Conservation (phyloP, 176 grass and related monocot species). For the Elymus sibiricus region DNA sequence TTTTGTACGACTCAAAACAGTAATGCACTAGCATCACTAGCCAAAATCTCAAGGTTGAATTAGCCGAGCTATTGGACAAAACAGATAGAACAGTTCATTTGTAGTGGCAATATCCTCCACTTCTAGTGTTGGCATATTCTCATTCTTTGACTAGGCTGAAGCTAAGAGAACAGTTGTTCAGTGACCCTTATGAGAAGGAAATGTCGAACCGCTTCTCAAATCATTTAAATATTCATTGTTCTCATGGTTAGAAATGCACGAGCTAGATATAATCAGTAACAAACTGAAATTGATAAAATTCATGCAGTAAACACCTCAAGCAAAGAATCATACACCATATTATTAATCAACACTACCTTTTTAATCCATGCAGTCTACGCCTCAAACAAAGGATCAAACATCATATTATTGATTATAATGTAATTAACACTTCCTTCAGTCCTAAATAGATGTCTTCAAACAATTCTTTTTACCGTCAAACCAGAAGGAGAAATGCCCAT, state of each 20-base stretch:
- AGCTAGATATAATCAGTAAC: neutral
- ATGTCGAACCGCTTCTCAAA: neutral
- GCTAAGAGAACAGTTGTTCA: neutral
- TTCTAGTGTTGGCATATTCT: neutral
- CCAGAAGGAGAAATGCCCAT: too few species aligned
- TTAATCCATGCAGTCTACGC: too few species aligned
- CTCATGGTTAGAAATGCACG: neutral
- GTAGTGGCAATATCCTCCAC: neutral
- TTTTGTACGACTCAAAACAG: neutral
- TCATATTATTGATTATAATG: too few species aligned
- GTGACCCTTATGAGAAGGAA: neutral
- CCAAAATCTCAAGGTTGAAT: neutral
- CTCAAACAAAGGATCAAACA: too few species aligned
- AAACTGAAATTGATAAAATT: neutral
- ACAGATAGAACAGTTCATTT: neutral
- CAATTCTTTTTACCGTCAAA: too few species aligned
- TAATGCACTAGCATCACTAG: neutral
- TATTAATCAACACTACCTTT: too few species aligned
- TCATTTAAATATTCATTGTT: neutral
- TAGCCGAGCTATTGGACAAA: neutral
- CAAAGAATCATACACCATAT: neutral
- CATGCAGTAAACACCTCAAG: neutral
- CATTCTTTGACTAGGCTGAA: neutral
- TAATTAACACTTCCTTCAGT: neutral
- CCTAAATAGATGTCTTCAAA: neutral